Conservation (phyloP, 192 early-diverging fungal genomes). For the Podila verticillata region DNA sequence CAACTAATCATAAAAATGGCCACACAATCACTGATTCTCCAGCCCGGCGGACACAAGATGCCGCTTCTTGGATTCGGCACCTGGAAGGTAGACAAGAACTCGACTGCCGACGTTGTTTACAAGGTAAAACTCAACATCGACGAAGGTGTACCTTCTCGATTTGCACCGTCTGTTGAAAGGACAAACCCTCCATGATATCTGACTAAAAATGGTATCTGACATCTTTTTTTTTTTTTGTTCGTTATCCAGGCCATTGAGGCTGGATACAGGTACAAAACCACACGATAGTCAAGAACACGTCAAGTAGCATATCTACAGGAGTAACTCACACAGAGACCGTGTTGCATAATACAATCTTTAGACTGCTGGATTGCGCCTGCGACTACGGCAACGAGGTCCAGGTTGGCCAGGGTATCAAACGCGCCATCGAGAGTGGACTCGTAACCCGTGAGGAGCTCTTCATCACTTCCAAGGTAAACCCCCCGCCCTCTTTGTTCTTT, state of each 20-base stretch:
- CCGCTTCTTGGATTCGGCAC: slow-evolving; percentile 63
- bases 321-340: no score
- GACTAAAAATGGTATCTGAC: neutral
- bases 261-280: slow-evolving; percentile 36
- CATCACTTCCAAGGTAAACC: slow-evolving; percentile 66
- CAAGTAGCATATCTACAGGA: no score
- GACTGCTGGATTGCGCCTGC: slow-evolving; percentile 62
- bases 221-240: neutral
- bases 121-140: slow-evolving; percentile 16
- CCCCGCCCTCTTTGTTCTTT: no score
- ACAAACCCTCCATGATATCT: no score
- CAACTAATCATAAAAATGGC: slow-evolving; percentile 20
- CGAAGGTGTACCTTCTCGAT: no score
- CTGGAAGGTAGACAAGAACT: slow-evolving; percentile 60
- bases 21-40: slow-evolving; percentile 49
- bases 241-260: slow-evolving; percentile 25
- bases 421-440: slow-evolving; percentile 58
- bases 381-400: slow-evolving; percentile 74
- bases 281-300: no score
- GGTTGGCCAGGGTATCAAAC: slow-evolving; percentile 66
- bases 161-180: no score
- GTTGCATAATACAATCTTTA: neutral
- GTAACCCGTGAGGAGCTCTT: slow-evolving; percentile 67
- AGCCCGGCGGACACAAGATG: slow-evolving; percentile 61
- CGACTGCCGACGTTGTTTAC: slow-evolving; percentile 52